Evolutionary conservation across 2,329 filamentous ascomycete species (phyloP).

Genomic region (Penicillium corylophilum): DNA sequence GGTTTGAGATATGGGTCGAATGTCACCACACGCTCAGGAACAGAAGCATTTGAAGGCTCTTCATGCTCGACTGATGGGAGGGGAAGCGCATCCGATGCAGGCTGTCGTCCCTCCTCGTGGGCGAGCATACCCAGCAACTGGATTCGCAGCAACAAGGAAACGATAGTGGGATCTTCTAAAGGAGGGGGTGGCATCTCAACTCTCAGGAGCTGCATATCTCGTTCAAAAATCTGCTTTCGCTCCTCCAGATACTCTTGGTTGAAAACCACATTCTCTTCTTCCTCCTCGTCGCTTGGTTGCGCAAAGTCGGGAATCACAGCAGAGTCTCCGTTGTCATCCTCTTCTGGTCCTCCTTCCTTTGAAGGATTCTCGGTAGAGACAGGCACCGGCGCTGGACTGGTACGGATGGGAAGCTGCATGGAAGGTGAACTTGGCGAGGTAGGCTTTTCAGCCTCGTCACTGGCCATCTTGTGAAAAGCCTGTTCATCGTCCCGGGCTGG

Average conservation of each 20-base stretch:
- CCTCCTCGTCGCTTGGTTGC: slow-evolving; percentile 44
- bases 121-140: slow-evolving; percentile 46
- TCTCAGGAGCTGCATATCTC: slow-evolving; percentile 44
- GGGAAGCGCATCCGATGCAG: neutral
- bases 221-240: slow-evolving; percentile 46
- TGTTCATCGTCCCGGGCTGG: slow-evolving; percentile 1
- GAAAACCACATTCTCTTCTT: slow-evolving; percentile 46
- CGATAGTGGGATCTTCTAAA: slow-evolving; percentile 43
- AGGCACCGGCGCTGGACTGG: slow-evolving; percentile 8
- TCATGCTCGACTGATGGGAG: slow-evolving; percentile 17
- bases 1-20: slow-evolving; percentile 8
- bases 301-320: slow-evolving; percentile 35
- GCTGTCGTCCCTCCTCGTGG: slow-evolving; percentile 31
- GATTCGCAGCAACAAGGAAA: slow-evolving; percentile 43
- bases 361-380: slow-evolving; percentile 3
- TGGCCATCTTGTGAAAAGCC: slow-evolving; percentile 3
- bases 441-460: slow-evolving; percentile 2
- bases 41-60: neutral
- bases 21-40: slow-evolving; percentile 11
- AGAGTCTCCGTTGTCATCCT: slow-evolving; percentile 8
- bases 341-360: neutral
- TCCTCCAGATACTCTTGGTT: slow-evolving; percentile 50
- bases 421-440: slow-evolving; percentile 11
- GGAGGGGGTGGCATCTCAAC: slow-evolving; percentile 44
- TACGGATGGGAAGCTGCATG: slow-evolving; percentile 15